Percentiles rank a stretch among this genome's conserved stretches.
Evolutionary conservation across 2,329 filamentous ascomycete genomes (phyloP).

Genomic region (Hypoxylon sp.): DNA sequence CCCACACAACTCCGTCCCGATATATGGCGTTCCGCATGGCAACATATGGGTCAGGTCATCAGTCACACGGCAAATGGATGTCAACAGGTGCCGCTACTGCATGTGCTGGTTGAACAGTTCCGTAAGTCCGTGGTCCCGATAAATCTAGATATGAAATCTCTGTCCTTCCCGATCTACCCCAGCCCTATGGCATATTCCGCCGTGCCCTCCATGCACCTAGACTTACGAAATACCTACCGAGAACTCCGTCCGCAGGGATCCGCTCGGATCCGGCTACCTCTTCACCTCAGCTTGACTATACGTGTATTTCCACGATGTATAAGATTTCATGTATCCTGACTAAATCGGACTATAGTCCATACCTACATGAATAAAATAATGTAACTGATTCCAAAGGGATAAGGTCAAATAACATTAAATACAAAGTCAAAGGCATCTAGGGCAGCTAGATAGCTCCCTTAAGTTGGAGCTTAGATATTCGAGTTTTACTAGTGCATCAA

Average conservation of each 20-base stretch:
- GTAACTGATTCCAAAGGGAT: not conserved
- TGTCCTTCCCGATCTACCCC: slow-evolving; percentile 15
- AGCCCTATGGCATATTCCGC: not conserved
- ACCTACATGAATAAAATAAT: not conserved
- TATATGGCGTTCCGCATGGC: slow-evolving; percentile 11
- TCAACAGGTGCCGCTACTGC: slow-evolving; percentile 12
- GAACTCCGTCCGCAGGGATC: slow-evolving; percentile 2
- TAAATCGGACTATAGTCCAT: not conserved
- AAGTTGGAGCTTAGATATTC: not conserved
- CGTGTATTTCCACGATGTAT: not conserved
- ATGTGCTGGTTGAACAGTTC: slow-evolving; percentile 4
- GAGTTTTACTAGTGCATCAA: not conserved
- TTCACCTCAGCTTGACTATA: not conserved
- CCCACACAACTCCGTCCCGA: slow-evolving; percentile 16
- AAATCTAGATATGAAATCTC: slow-evolving; percentile 34
- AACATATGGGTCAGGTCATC: slow-evolving; percentile 15
- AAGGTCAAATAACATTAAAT: not conserved
- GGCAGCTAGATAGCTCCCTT: not conserved
- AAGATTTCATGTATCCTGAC: not conserved
- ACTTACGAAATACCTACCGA: not conserved
- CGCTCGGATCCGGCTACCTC: not conserved
- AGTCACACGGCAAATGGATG: slow-evolving; percentile 6
- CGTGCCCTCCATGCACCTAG: not conserved
- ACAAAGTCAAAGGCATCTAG: not conserved
- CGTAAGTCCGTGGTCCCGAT: slow-evolving; percentile 12